These are phyloP conservation scores for Ambrosia trifida DNA, from an alignment of 129 eudicot genomes.

Conservation along the genomic window DNA sequence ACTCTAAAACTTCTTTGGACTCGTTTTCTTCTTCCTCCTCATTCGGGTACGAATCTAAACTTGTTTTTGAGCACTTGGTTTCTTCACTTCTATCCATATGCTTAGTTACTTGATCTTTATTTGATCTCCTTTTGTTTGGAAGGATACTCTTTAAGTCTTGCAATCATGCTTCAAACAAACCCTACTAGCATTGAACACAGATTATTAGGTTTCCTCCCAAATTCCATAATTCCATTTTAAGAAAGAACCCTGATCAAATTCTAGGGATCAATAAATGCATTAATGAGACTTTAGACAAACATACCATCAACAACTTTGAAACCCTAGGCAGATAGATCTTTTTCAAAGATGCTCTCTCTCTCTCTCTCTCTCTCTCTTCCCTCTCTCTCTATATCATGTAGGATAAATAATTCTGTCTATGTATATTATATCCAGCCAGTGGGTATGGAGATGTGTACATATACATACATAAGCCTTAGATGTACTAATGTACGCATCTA, in stretches of 20 bases:
- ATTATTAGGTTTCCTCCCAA: slow-evolving; percentile 26
- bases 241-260: slow-evolving; percentile 28
- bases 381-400: slow-evolving; percentile 41
- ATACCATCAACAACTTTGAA: slow-evolving; percentile 31
- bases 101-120: slow-evolving; percentile 11
- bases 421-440: slow-evolving; percentile 24
- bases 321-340: slow-evolving; percentile 58
- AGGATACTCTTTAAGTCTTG: background rate
- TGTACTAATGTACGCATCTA: slow-evolving; percentile 35
- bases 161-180: slow-evolving; percentile 22
- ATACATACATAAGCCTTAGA: slow-evolving; percentile 30
- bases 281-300: slow-evolving; percentile 30
- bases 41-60: slow-evolving; percentile 37
- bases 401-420: slow-evolving; percentile 36
- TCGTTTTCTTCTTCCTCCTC: slow-evolving; percentile 45
- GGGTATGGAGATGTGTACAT: slow-evolving; percentile 29
- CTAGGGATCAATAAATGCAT: slow-evolving; percentile 26
- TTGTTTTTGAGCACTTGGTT: slow-evolving; percentile 46
- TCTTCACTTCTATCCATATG: slow-evolving; percentile 54
- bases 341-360: slow-evolving; percentile 37
- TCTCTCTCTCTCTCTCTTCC: slow-evolving; percentile 41
- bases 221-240: slow-evolving; percentile 23
- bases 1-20: slow-evolving; percentile 29
- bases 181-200: slow-evolving; percentile 24
- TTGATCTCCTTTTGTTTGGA: slow-evolving; percentile 5